A percentile compares a stretch with the other conserved stretches of the same genome.
These are phyloP conservation scores for Chondrus crispus DNA, from an alignment of 23 red algal species.

Conservation along the genomic window DNA sequence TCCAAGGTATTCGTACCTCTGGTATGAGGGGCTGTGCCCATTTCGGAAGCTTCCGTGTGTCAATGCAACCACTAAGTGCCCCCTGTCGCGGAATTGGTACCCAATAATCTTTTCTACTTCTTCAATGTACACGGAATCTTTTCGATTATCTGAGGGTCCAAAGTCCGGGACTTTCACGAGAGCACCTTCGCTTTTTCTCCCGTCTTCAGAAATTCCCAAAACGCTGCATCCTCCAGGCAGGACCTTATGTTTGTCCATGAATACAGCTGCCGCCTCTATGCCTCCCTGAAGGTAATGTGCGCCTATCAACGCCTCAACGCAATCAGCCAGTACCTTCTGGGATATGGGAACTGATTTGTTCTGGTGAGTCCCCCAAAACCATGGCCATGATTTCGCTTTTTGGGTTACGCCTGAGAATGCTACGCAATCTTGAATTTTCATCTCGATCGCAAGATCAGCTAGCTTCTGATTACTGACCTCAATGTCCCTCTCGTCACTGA, in stretches of 20 bases:
- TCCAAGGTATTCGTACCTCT: slow-evolving; percentile 70
- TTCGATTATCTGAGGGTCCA: slow-evolving; percentile 3
- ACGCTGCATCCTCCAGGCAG: slow-evolving; percentile 2
- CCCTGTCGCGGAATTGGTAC: slow-evolving; percentile 42
- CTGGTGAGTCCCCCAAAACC: slow-evolving; percentile 52
- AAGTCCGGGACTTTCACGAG: background rate
- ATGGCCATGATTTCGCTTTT: slow-evolving; percentile 67
- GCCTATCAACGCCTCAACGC: slow-evolving; percentile 64
- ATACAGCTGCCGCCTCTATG: background rate
- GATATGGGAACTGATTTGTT: slow-evolving; percentile 3
- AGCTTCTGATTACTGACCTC: slow-evolving; percentile 58
- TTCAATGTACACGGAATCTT: background rate
- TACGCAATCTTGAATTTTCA: slow-evolving; percentile 61
- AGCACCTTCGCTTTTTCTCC: background rate
- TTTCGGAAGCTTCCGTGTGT: slow-evolving; percentile 54
- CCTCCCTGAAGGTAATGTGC: slow-evolving; percentile 56
- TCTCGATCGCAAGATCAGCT: slow-evolving; percentile 48
- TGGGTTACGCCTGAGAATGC: slow-evolving; percentile 43
- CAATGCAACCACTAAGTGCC: slow-evolving; percentile 61
- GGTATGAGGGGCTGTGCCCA: slow-evolving; percentile 47
- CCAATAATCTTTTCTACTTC: slow-evolving; percentile 50
- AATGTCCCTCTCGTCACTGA: slow-evolving; percentile 57
- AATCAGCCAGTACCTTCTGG: slow-evolving; percentile 68
- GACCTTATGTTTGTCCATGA: slow-evolving; percentile 47
- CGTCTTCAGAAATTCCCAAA: background rate